These are phyloP conservation scores for Wickerhamia fluorescens DNA, from an alignment of 805 yeast species.

Conservation along the genomic window DNA sequence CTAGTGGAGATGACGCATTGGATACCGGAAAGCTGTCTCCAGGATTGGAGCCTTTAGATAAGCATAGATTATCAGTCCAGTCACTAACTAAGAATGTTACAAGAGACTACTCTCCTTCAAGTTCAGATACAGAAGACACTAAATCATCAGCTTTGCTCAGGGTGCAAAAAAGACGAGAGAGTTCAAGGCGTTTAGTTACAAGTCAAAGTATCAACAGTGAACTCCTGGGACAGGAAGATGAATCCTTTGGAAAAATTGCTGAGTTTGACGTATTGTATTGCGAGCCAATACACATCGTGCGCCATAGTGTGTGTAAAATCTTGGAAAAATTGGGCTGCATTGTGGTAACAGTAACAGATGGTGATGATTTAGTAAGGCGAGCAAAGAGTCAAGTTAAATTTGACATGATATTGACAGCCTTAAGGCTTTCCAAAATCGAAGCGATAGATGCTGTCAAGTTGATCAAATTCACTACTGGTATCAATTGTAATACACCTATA, in stretches of 20 bases:
- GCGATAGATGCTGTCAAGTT: conserved; percentile 73
- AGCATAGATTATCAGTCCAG: conserved; percentile 16
- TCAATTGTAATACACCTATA: conserved; percentile 72
- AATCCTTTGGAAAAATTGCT: conserved; percentile 2
- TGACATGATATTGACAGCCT: conserved; percentile 75
- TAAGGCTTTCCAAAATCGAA: conserved; percentile 58
- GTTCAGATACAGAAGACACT: conserved; percentile 62
- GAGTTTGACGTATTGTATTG: conserved; percentile 69
- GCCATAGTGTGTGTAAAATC: conserved; percentile 58
- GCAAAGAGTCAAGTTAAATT: conserved; percentile 79
- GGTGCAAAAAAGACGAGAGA: conserved; percentile 48
- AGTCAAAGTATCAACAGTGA: conserved; percentile 1
- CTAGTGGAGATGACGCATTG: conserved; percentile 25
- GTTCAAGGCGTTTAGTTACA: conserved; percentile 33
- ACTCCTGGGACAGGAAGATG: conserved; percentile 3
- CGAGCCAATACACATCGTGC: conserved; percentile 78
- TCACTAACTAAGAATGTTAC: conserved; percentile 22
- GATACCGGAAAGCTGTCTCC: conserved; percentile 9
- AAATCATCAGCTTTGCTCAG: conserved; percentile 44
- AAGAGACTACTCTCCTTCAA: conserved; percentile 39
- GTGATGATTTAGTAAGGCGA: conserved; percentile 75
- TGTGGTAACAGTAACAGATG: conserved; percentile 69
- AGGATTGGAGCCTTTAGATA: conserved; percentile 5
- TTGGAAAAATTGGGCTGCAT: conserved; percentile 70
- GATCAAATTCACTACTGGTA: conserved; percentile 65